Base-by-base conservation (phyloP, 2,329 filamentous ascomycete genomes). In the Fusarium duplospermum region DNA sequence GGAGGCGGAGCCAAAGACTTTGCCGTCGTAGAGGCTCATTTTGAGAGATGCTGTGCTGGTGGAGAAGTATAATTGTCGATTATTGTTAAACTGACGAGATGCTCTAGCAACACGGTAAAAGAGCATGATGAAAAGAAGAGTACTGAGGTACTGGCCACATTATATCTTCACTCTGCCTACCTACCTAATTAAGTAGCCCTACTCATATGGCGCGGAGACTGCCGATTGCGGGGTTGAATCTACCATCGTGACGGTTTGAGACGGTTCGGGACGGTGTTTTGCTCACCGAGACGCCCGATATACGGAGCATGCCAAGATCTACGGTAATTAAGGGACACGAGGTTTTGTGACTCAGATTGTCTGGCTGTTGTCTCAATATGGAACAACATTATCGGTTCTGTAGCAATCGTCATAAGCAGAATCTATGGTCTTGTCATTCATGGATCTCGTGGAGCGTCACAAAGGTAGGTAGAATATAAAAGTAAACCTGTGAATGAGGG, bases 21-120 rank as follows among this genome's bases (percentile, higher is more conserved):
- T 75, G 59, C 62, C 62, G 66, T 75, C 52, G 62, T 73, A 73
- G 27, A 70, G 60, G 54, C 58, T 62, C 68, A 69, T 73, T 22
- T 42, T 64, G 22, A 38, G 6, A 13, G 20, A 24, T 7, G 29
- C 13, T 38, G 22, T 24, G 20, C 6, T 58, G 36, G 54, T 58
- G 2, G 50, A 59, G 13, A 35, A 47, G 52, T 18, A 36, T 18
- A n/a, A 4, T 22, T 29, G 61, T 18, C 13, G 47, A 7, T 20
- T n/a, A 31, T 9, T 29, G 18, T 54, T 14, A 9, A 54, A 31
- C 6, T 31, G 24, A 31, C 27, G 27, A 10, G 54, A 36, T n/a
- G 33, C 16, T n/a, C 56, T 59, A 2, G 33, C 20, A 29, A 36
- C 56, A 38, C 54, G 31, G 16, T 8, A 38, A 27, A 57, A 8